Evolutionary conservation across 2,329 filamentous ascomycete genomes (phyloP).

Genomic region (Periglandula ipomoeae): DNA sequence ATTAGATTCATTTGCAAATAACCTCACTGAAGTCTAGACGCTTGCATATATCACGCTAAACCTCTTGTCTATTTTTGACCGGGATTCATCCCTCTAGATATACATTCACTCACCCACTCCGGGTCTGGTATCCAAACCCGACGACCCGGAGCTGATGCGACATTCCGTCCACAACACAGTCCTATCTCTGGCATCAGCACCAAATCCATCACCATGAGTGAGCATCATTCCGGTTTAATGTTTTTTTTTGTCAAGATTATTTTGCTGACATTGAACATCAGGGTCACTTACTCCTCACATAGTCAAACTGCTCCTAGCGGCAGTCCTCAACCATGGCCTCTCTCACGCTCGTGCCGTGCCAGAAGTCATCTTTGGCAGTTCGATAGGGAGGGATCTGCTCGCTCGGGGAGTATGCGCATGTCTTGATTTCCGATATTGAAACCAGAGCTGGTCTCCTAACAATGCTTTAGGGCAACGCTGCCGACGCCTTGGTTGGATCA

Average conservation of each 20-base stretch:
- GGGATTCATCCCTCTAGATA: too few species aligned
- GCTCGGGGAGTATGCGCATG: constrained; percentile 35
- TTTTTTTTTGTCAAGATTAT: neutral
- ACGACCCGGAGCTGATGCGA: neutral
- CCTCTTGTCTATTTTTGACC: too few species aligned
- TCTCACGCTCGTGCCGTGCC: constrained; percentile 10
- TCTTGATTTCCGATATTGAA: neutral
- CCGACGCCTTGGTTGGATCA: constrained; percentile 66
- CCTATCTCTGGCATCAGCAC: neutral
- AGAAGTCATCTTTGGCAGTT: constrained; percentile 31
- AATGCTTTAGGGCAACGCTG: constrained; percentile 55
- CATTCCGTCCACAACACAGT: neutral
- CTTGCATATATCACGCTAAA: too few species aligned
- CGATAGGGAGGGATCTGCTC: constrained; percentile 57
- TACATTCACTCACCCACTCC: neutral
- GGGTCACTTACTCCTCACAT: neutral
- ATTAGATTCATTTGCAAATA: too few species aligned
- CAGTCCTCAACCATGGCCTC: constrained; percentile 2
- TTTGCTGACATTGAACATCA: neutral
- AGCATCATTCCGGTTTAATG: neutral
- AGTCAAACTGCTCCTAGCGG: constrained; percentile 1
- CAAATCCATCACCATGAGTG: constrained; percentile 1
- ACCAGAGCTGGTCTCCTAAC: too few species aligned
- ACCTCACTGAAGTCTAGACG: too few species aligned
- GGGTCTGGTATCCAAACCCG: neutral